Conservation (phyloP, 306 rosid genomes). For the Vigna mungo region DNA sequence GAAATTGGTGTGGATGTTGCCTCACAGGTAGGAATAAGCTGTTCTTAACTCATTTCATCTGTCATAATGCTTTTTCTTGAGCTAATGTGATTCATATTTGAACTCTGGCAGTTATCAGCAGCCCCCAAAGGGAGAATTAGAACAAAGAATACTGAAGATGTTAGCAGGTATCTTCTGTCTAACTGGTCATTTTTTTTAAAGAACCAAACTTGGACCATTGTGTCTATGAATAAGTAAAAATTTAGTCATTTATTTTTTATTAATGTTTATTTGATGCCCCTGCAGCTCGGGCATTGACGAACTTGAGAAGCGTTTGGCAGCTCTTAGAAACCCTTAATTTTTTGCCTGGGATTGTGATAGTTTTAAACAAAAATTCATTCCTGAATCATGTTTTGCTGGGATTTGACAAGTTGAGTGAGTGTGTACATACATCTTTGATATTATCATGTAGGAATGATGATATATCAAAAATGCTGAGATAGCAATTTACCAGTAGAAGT, state of each 20-base stretch:
- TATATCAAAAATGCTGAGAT: conserved; percentile 28
- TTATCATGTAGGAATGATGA: neutral
- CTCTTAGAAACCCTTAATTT: conserved; percentile 79
- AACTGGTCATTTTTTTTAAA: neutral
- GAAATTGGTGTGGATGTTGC: conserved; percentile 97
- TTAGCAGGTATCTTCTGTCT: conserved; percentile 65
- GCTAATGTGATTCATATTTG: conserved; percentile 51
- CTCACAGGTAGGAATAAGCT: conserved; percentile 76
- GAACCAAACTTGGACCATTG: conserved; percentile 16
- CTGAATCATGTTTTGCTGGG: conserved; percentile 22
- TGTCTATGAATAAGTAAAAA: neutral
- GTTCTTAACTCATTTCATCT: conserved; percentile 21
- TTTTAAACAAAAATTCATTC: conserved; percentile 22
- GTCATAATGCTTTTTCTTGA: conserved; percentile 37
- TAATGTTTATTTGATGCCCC: conserved; percentile 17
- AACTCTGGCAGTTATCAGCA: conserved; percentile 74
- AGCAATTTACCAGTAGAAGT: neutral
- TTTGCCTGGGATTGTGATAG: conserved; percentile 25
- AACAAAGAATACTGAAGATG: conserved; percentile 73
- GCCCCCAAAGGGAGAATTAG: conserved; percentile 96
- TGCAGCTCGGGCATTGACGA: conserved; percentile 81
- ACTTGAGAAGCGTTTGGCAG: conserved; percentile 93
- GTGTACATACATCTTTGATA: conserved; percentile 44
- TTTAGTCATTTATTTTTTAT: neutral
- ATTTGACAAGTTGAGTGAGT: conserved; percentile 26